Evolutionary conservation across 169 alveolate species (phyloP), one percentile per base, ranked within the genome.

Genomic region (Babesia ovata): DNA sequence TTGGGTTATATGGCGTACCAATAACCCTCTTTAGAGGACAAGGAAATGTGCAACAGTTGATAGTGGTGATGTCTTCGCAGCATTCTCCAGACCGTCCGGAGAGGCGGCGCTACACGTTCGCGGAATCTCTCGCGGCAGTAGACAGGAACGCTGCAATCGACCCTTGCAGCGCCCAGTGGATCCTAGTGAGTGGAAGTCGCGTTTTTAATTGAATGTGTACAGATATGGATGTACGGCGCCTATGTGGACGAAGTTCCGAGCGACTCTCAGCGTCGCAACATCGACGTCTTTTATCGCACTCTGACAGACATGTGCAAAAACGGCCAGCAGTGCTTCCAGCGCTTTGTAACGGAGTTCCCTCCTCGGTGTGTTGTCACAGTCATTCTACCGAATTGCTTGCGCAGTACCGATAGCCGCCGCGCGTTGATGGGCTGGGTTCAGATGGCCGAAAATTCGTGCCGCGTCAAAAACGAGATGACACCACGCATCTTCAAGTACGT

Each of bases 161-260:
- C 48, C 89, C 89, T 19, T 82, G 89, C 81, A 82, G 89, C 28
- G 78, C 89, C 60, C 89, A 82, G 61, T 82, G 89, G 89, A 39
- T 82, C 16, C 49, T 82, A 67, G 89, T 82, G 17, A 12, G 72
- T 33, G 45, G 4, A 36, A 4, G 16, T 72, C 4, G n/a, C 0
- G 26, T 29, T 24, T 22, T 16, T n/a, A 12, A 0, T 11, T 9
- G 14, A 12, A 42, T 49, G 52, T 45, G 50, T 56, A 17, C 29
- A 79, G 87, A 66, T 79, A 22, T 79, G 87, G 87, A 79, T 67
- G 83, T 79, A 70, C 63, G 87, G 87, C 2, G 82, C 87, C 48
- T 79, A 79, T 29, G 63, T 70, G 44, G 82, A 79, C 70, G 87
- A 79, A 17, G 36, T 10, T 16, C 83, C 77, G n/a, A 79, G 56